These are phyloP conservation scores for Linnemannia hyalina DNA, from an alignment of 192 early-diverging fungal genomes.

Conservation along the genomic window DNA sequence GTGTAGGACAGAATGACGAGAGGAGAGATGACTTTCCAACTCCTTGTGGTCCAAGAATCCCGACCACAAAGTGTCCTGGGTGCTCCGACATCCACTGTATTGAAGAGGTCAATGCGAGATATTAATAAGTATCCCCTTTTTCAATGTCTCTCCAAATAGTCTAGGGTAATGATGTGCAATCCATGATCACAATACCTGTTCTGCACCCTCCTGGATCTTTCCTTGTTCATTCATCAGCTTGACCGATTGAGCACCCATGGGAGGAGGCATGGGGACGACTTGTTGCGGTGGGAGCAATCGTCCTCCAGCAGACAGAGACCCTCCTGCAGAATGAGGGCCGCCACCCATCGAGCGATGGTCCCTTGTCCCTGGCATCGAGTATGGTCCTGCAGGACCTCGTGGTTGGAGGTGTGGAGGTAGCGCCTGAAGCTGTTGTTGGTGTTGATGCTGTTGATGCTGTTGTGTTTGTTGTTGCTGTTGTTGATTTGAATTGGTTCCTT, in stretches of 20 bases:
- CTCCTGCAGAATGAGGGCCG: conserved; percentile 27
- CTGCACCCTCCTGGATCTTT: conserved; percentile 35
- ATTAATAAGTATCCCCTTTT: neutral
- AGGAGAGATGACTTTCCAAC: conserved; percentile 75
- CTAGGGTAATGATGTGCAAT: neutral
- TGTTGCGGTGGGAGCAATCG: conserved; percentile 3
- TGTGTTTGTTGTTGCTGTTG: conserved; percentile 38
- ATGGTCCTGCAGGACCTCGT: conserved; percentile 34
- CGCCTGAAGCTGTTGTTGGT: conserved; percentile 14
- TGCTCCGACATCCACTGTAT: conserved; percentile 64
- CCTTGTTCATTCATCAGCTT: conserved; percentile 45
- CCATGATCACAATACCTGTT: conserved; percentile 31
- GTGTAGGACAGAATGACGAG: conserved; percentile 63
- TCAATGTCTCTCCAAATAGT: neutral
- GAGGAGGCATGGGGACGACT: conserved; percentile 20
- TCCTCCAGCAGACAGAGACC: conserved; percentile 22
- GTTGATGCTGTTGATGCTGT: conserved; percentile 15
- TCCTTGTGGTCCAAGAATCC: conserved; percentile 74
- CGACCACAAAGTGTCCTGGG: conserved; percentile 78
- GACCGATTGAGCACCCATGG: conserved; percentile 31
- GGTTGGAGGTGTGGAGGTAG: neutral
- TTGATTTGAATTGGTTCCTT: conserved; percentile 38
- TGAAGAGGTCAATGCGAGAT: neutral
- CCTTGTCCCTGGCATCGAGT: conserved; percentile 41
- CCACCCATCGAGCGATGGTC: conserved; percentile 21